Evolutionary conservation across 768 basidiomycete species (phyloP), one percentile per base, ranked within the genome.

Genomic region (Termitomyces sp.): DNA sequence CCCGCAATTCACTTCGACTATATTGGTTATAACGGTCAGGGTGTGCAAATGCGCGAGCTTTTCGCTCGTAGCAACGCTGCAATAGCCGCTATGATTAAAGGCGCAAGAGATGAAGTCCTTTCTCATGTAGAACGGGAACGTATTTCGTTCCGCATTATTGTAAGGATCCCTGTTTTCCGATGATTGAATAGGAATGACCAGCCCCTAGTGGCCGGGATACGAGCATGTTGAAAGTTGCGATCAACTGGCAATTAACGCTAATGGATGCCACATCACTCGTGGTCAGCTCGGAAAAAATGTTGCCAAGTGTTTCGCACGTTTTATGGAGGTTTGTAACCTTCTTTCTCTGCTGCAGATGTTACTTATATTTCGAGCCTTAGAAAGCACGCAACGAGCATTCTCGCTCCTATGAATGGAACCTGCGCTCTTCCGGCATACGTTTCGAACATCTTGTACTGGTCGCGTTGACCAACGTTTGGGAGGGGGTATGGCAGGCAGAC

Each of bases 191-290:
- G 37, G n/a, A n/a, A 16, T 45, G 12, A 50, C 22, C 26, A 42
- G n/a, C 2, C 31, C 41, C 3, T 52, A 81, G 80, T 82, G 79
- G 80, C 80, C 79, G 16, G 80, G 79, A 12, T 82, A 81, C 56
- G 71, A 72, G 12, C 71, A 76, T 54, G 52, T 77, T 45, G 69
- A 76, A 15, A 77, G 74, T 71, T 60, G 61, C 20, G 72, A 73
- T 26, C 59, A 65, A 26, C 66, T 82, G 20, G 71, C 74, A 7
- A 45, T 79, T 10, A 68, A 67, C 34, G 49, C 65, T 0, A 54
- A 60, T 22, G 56, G 53, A 13, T 68, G 74, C 5, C 75, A 73
- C 0, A 73, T 81, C 18, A 80, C 80, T 3, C 74, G 81, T 0
- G 73, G 70, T 1, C 70, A 76, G 41, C 66, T 82, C 8, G 81